Base-by-base conservation (phyloP, 805 yeast species). In the Hanseniaspora guilliermondii region DNA sequence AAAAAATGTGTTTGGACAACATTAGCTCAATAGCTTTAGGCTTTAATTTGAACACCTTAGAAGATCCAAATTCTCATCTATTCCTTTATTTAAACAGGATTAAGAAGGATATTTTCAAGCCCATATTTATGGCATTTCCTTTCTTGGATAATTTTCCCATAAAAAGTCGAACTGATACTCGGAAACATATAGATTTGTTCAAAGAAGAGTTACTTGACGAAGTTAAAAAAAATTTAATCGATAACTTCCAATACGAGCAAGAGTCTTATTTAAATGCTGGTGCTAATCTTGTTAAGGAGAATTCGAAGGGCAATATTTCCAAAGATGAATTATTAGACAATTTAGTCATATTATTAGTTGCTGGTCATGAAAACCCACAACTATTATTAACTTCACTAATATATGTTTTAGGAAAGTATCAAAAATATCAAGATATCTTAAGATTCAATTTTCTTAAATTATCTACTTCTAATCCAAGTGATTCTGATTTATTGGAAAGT, bases 361-460 rank as follows among this genome's bases (percentile, higher is more conserved):
- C 84, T 0, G 84, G 83, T 0, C 84, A 79, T 62, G 84, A 79
- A 59, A 79, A 79, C 57, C 84, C 84, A 0, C 79, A 77, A 56
- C 60, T 79, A 24, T 63, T 78, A 11, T 59, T 78, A 57, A 70
- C 76, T 0, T 75, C 80, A 0, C 60, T 74, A 6, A 58, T 79
- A 1, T 78, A 72, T 55, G 58, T 76, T 14, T 59, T 79, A 27
- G 77, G 76, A 1, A 78, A 77, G 56, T 65, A 19, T 16, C 49
- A 64, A 1, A 48, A 58, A 0, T 54, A 69, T 7, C 80, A 76
- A 56, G 33, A 49, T 0, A 56, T 57, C 9, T 55, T 74, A 6
- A 60, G 76, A 40, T 19, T 25, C 16, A 16, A 16, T n/a, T 42
- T 25, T n/a, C 35, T 55, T 0, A 67, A 61, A 24, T 7, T 64